These are phyloP conservation scores for Platismatia glauca DNA, from an alignment of 495 filamentous ascomycete species.

Conservation along the genomic window DNA sequence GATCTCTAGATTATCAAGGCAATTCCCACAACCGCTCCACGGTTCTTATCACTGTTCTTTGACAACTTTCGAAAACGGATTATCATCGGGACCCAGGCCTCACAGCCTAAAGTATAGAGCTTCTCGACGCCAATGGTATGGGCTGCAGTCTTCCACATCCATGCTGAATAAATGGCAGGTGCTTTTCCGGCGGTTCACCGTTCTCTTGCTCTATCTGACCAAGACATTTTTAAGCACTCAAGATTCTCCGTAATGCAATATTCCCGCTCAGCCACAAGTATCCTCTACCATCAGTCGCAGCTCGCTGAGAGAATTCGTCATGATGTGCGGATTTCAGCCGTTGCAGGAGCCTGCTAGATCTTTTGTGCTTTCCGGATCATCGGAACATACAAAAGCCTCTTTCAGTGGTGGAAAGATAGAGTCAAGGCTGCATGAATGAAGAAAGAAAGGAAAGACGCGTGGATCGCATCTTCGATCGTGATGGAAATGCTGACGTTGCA, in stretches of 20 bases:
- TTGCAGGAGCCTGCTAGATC: background rate
- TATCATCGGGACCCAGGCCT: background rate
- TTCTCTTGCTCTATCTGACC: background rate
- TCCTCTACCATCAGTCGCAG: background rate
- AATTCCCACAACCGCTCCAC: background rate
- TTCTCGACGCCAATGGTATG: background rate
- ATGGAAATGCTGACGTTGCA: background rate
- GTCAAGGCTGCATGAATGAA: background rate
- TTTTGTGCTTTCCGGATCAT: background rate
- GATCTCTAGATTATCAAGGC: background rate
- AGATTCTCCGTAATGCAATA: background rate
- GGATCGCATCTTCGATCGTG: background rate
- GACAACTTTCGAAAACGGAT: background rate
- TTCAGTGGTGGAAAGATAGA: background rate
- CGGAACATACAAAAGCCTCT: background rate
- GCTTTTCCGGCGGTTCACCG: background rate
- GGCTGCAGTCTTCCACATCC: background rate
- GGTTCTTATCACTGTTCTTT: background rate
- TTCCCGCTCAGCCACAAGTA: background rate
- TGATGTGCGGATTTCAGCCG: background rate
- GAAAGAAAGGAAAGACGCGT: background rate
- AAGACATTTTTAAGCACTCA: background rate
- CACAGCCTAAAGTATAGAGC: background rate
- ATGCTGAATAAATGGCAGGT: background rate
- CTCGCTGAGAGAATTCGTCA: too few species aligned